A percentile compares a stretch with the other conserved stretches of the same genome.
These are phyloP conservation scores for Cladobotryum protrusum DNA, from an alignment of 2,329 filamentous ascomycete genomes.

Conservation along the genomic window DNA sequence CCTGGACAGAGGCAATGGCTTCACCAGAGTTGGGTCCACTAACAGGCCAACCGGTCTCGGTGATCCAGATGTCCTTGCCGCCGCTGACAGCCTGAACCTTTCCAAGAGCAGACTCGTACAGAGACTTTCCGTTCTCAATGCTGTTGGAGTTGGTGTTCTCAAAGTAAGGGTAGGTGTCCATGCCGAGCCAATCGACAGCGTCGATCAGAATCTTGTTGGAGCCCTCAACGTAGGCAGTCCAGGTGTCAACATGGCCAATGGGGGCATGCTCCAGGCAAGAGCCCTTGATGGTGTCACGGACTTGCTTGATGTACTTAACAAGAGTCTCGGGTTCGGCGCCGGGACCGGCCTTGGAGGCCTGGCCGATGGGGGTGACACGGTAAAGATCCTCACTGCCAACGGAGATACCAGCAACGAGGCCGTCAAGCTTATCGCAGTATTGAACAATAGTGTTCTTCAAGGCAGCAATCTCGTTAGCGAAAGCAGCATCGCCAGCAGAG, in stretches of 20 bases:
- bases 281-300: conserved; percentile 56
- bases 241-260: conserved; percentile 85
- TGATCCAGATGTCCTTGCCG: conserved; percentile 75
- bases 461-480: conserved; percentile 69
- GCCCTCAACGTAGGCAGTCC: conserved; percentile 70
- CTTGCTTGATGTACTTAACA: conserved; percentile 63
- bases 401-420: conserved; percentile 72
- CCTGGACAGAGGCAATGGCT: conserved; percentile 56
- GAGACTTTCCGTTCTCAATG: conserved; percentile 55
- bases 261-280: conserved; percentile 52
- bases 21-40: conserved; percentile 56
- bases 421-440: conserved; percentile 61
- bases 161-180: conserved; percentile 84
- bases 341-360: conserved; percentile 53
- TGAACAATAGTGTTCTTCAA: conserved; percentile 61
- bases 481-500: conserved; percentile 56
- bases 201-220: conserved; percentile 66
- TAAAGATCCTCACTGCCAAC: conserved; percentile 85
- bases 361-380: conserved; percentile 66
- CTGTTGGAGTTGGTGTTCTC: conserved; percentile 61
- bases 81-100: conserved; percentile 52
- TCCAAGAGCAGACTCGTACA: conserved; percentile 63
- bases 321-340: conserved; percentile 59
- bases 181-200: conserved; percentile 70
- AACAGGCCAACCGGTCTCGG: conserved; percentile 84